These are phyloP conservation scores for Umbelopsis sp. DNA, from an alignment of 192 early-diverging fungal species.

Conservation along the genomic window DNA sequence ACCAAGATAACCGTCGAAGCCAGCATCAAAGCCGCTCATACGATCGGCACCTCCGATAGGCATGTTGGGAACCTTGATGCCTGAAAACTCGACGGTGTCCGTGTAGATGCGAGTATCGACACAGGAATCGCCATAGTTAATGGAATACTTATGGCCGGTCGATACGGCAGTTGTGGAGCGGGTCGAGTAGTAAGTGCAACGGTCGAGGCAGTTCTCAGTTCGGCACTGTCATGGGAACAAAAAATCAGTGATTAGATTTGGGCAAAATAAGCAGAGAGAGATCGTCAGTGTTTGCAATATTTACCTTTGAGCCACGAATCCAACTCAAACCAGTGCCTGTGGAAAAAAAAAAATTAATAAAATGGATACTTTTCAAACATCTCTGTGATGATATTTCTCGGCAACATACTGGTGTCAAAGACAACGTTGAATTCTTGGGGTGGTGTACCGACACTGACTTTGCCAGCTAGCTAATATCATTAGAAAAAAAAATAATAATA, in stretches of 20 bases:
- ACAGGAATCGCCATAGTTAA: conserved; percentile 32
- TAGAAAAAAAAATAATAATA: background rate
- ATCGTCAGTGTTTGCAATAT: background rate
- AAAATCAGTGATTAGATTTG: background rate
- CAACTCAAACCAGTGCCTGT: conserved; percentile 37
- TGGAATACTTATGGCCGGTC: conserved; percentile 29
- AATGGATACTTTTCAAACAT: background rate
- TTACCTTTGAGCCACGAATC: conserved; percentile 33
- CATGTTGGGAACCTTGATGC: conserved; percentile 29
- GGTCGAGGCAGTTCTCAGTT: conserved; percentile 33
- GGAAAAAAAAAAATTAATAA: background rate
- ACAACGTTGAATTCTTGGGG: conserved; percentile 89
- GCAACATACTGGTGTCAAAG: conserved; percentile 79
- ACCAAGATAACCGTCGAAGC: conserved; percentile 42
- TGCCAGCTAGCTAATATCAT: conserved; percentile 79
- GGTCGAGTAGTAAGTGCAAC: conserved; percentile 31
- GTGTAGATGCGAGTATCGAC: conserved; percentile 31
- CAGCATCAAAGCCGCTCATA: conserved; percentile 35
- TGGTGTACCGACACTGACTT: conserved; percentile 83
- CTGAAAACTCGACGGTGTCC: conserved; percentile 31
- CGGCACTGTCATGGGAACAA: conserved; percentile 22
- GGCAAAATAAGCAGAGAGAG: background rate
- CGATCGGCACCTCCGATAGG: conserved; percentile 39
- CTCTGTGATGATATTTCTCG: background rate
- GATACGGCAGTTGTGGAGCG: conserved; percentile 24